Conservation (phyloP, 495 filamentous ascomycete genomes). For the Thermothielavioides terrestris region DNA sequence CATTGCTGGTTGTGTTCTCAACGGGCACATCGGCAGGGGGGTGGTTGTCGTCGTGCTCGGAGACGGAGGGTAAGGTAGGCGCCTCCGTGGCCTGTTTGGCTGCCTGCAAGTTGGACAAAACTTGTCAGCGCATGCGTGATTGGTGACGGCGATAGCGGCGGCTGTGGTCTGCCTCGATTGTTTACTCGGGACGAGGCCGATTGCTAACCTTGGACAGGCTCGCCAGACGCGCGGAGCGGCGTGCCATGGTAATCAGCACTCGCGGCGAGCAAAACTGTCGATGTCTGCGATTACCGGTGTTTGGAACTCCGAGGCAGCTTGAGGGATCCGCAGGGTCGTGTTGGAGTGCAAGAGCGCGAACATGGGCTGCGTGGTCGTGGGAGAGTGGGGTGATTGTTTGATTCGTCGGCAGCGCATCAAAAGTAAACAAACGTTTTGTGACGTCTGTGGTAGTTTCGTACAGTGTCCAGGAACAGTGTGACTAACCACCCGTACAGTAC, state of each 20-base stretch:
- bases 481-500: neutral
- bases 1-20: neutral
- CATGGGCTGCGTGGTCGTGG: conserved; percentile 4
- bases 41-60: conserved; percentile 35
- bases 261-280: neutral
- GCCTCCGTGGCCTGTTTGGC: conserved; percentile 9
- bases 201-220: conserved; percentile 34
- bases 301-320: neutral
- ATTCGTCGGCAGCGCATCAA: conserved; percentile 14
- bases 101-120: conserved; percentile 6
- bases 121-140: conserved; percentile 12
- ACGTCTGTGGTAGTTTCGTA: conserved; percentile 5
- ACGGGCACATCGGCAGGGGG: conserved; percentile 9
- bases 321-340: conserved; percentile 8
- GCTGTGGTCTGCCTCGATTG: neutral
- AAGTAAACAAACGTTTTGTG: conserved; percentile 36
- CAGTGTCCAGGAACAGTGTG: conserved; percentile 3
- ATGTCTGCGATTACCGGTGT: neutral
- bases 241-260: conserved; percentile 26
- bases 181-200: neutral
- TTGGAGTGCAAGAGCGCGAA: conserved; percentile 20
- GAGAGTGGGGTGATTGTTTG: conserved; percentile 18
- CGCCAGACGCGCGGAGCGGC: conserved; percentile 44
- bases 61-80: conserved; percentile 34
- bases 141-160: neutral